phyloP scores from a whole-genome alignment of 148 eudicot species.

The Dianthus caryophyllus region DNA sequence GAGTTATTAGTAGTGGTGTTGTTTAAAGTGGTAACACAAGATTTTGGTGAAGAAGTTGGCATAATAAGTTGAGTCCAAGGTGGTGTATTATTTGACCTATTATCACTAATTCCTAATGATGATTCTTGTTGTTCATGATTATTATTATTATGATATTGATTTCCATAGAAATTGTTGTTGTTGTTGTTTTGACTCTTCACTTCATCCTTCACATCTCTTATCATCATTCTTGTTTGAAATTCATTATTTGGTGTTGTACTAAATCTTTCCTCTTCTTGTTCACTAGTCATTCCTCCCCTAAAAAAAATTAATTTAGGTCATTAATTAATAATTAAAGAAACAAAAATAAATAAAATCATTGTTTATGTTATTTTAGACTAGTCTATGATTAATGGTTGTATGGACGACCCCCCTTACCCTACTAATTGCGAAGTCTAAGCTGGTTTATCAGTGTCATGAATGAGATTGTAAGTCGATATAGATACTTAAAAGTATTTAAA shows the following conservation, averaged over 20 bases:
- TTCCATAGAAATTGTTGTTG: slow-evolving; percentile 17
- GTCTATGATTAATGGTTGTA: too few species aligned
- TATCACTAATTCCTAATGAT: slow-evolving; percentile 21
- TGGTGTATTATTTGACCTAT: slow-evolving; percentile 8
- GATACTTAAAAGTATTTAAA: too few species aligned
- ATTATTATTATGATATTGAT: slow-evolving; percentile 19
- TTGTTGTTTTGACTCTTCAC: slow-evolving; percentile 17
- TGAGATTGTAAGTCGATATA: too few species aligned
- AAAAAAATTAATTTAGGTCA: background rate
- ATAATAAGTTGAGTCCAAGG: slow-evolving; percentile 42
- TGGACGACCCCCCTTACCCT: too few species aligned
- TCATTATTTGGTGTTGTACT: slow-evolving; percentile 14
- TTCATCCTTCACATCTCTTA: slow-evolving; percentile 27
- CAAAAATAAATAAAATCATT: too few species aligned
- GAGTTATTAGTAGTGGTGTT: slow-evolving; percentile 11
- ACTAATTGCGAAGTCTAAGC: too few species aligned
- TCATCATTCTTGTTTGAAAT: slow-evolving; percentile 20
- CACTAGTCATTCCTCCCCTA: slow-evolving; percentile 33
- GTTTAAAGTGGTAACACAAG: slow-evolving; percentile 37
- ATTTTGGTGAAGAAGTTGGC: slow-evolving; percentile 42
- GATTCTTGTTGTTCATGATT: slow-evolving; percentile 16
- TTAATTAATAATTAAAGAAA: slow-evolving; percentile 6
- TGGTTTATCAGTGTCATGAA: too few species aligned
- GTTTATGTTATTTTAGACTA: too few species aligned
- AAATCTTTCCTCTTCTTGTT: slow-evolving; percentile 29